Base-by-base conservation (phyloP, 2,329 filamentous ascomycete species). In the Fusarium sp. region DNA sequence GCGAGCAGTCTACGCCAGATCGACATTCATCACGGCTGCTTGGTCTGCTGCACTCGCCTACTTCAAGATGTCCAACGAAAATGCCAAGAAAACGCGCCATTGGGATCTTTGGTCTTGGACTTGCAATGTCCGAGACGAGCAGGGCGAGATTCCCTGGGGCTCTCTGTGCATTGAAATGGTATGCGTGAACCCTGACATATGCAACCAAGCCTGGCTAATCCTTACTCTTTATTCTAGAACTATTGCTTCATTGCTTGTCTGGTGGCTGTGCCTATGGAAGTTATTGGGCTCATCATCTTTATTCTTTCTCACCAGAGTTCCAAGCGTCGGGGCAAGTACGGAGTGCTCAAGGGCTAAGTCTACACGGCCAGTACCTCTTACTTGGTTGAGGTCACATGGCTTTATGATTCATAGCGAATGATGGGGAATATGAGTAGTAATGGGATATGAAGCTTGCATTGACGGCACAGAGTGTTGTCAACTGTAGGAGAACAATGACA, bases 81-180 rank as follows among this genome's bases (percentile, higher is more conserved):
- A 45, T 17, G 58, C 17, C 14, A 38, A 30, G 5, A 61, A 25
- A 38, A 61, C 58, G 3, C 58, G 58, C 4, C 58, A 45, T 8
- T 61, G 58, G 58, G 58, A 61, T 8, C 58, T 61, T 8, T 61
- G 58, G 58, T 61, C 58, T 11, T 61, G 58, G 58, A 32, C 58
- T n/a, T 61, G 58, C 37, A 40, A 61, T 9, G 58, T 61, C 25
- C 43, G 20, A 6, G 38, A 61, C 1, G 58, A 61, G 38, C 27
- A 43, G 6, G 58, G 58, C n/a, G 58, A 61, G 25, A 45, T 61
- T 45, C 58, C 58, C 5, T 61, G 58, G 58, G 33, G 38, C 15
- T 25, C 56, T 3, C 10, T 58, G 3, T 58, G 56, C 4, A 40
- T 35, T 11, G 33, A 58, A 3, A 38, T 40, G 56, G 56, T 58